Evolutionary conservation across 2,329 filamentous ascomycete species (phyloP).

Genomic region (Fusarium sp.): DNA sequence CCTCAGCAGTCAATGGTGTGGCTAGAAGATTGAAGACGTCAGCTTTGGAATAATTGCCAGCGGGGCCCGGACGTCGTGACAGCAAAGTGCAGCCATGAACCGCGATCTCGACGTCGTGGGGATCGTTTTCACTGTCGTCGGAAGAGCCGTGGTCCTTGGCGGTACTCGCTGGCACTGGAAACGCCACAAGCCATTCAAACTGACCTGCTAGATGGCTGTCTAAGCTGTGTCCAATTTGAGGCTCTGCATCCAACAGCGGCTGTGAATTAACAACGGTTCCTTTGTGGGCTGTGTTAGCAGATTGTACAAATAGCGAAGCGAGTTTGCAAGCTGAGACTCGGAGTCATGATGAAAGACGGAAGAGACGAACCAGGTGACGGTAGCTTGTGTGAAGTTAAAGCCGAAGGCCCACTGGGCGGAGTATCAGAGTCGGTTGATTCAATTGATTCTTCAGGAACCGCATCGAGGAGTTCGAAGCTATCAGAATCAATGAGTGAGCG

Average conservation of each 20-base stretch:
- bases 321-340: not conserved
- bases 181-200: slow-evolving; percentile 60
- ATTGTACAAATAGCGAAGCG: not conserved
- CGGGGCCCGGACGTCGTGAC: slow-evolving; percentile 46
- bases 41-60: slow-evolving; percentile 39
- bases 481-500: slow-evolving; percentile 46
- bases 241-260: slow-evolving; percentile 40
- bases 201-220: slow-evolving; percentile 57
- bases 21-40: slow-evolving; percentile 59
- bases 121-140: slow-evolving; percentile 13
- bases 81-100: slow-evolving; percentile 65
- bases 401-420: not conserved
- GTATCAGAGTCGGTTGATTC: slow-evolving; percentile 6
- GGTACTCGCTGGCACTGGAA: slow-evolving; percentile 45
- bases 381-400: not conserved
- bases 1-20: slow-evolving; percentile 51
- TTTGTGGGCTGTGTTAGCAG: slow-evolving; percentile 28
- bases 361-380: slow-evolving; percentile 30
- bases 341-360: not conserved
- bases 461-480: slow-evolving; percentile 48
- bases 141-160: slow-evolving; percentile 27
- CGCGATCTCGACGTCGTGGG: slow-evolving; percentile 39
- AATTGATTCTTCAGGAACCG: slow-evolving; percentile 45
- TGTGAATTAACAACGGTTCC: slow-evolving; percentile 23
- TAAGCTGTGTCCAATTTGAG: slow-evolving; percentile 46